Evolutionary conservation across 2,329 filamentous ascomycete genomes (phyloP).

Genomic region (Pyrenophora graminea): DNA sequence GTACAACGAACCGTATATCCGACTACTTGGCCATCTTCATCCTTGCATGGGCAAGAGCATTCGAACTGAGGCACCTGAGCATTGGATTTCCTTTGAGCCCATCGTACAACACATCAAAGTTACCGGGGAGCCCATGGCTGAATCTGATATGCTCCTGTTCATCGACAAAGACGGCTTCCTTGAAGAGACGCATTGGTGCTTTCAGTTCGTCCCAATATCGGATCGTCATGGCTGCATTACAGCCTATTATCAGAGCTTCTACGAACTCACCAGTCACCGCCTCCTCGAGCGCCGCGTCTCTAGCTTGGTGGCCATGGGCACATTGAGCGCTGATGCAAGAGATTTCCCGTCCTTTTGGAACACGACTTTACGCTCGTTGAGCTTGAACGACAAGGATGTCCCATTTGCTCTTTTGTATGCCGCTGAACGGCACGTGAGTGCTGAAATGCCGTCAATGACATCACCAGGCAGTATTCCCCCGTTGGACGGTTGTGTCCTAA

Average conservation of each 20-base stretch:
- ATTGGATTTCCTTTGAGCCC: slow-evolving; percentile 51
- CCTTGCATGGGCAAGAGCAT: slow-evolving; percentile 63
- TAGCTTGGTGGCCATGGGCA: slow-evolving; percentile 68
- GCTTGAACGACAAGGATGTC: slow-evolving; percentile 64
- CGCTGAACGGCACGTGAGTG: slow-evolving; percentile 16
- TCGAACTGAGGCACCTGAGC: slow-evolving; percentile 71
- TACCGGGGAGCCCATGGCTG: slow-evolving; percentile 25
- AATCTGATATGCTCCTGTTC: slow-evolving; percentile 73
- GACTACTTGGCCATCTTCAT: slow-evolving; percentile 45
- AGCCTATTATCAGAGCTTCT: slow-evolving; percentile 74
- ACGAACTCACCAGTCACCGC: slow-evolving; percentile 69
- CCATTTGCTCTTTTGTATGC: slow-evolving; percentile 35
- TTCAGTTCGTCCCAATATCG: slow-evolving; percentile 75
- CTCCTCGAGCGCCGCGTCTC: slow-evolving; percentile 29
- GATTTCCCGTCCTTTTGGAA: slow-evolving; percentile 73
- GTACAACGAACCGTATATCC: slow-evolving; percentile 46
- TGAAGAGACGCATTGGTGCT: slow-evolving; percentile 80
- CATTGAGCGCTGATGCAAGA: slow-evolving; percentile 69
- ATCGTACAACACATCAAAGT: slow-evolving; percentile 29
- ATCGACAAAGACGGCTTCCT: slow-evolving; percentile 68
- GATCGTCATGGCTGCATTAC: slow-evolving; percentile 70
- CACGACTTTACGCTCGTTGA: slow-evolving; percentile 67
- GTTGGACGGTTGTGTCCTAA: slow-evolving; percentile 25
- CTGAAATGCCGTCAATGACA: slow-evolving; percentile 22
- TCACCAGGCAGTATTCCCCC: slow-evolving; percentile 19